Base-by-base conservation (phyloP, 2,329 filamentous ascomycete genomes). In the Chaetomiaceae sp. region DNA sequence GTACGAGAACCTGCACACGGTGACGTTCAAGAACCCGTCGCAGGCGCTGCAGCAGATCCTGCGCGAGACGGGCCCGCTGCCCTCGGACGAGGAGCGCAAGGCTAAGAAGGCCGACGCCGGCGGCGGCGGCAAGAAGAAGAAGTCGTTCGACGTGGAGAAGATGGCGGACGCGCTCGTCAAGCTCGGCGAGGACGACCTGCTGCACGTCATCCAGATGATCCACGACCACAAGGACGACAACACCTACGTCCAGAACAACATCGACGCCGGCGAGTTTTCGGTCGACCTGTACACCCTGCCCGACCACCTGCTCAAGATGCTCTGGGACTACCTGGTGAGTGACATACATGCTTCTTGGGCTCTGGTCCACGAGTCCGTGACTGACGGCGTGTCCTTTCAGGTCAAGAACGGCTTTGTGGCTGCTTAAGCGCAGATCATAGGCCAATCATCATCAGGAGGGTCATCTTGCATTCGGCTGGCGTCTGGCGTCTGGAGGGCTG, bases 231-330 rank as follows among this genome's bases (percentile, higher is more conserved):
- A 97, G 75, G 83, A 81, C 1, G 80, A 88, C 6, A 89, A 95
- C 54, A 96, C 91, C 1, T 97, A 95, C 69, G 95, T 91, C 40
- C 90, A 95, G 72, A 97, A 96, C 60, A 94, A 98, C 67, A 80
- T 96, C 48, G 93, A 98, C 61, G 89, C 90, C 62, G 93, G 93
- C 61, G 93, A 98, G 70, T 98, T 98, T 71, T 93, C 95, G 51
- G 91, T 98, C 58, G 93, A 98, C 62, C 77, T 98, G 48, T 97
- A 95, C 71, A 97, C 93, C n/a, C 81, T 98, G 54, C 90, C 93
- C 1, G 93, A 97, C 56, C 70, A 73, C 22, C 76, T 97, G 30
- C 85, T 93, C 63, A 94, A 93, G 68, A 89, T 88, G 81, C 82
- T 98, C 50, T 97, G 91, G 91, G 91, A 96, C 51, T 94, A 93